Evolutionary conservation across 768 basidiomycete genomes (phyloP), one percentile per base, ranked within the genome.

Genomic region (Pleurotus sapidus): DNA sequence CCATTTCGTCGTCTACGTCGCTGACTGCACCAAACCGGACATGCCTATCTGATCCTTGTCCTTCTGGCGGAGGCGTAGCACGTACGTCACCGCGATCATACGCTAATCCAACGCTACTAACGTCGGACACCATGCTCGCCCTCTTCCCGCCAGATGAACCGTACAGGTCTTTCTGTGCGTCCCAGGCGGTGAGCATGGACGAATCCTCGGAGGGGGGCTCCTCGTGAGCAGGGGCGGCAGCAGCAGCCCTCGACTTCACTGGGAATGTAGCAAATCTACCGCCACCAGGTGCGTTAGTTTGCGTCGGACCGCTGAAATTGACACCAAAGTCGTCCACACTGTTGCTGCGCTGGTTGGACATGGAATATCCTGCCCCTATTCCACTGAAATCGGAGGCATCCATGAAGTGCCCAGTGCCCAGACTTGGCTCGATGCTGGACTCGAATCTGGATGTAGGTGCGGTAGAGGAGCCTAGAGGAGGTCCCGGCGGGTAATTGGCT

Each of bases 261-360:
- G 87, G 88, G 70, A 89, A 83, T 1, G 89, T 91, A 23, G 85
- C 84, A 63, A 88, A 90, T 14, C 84, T 77, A 0, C 79, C 80
- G 1, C 79, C 79, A 8, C 63, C 61, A 25, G 64, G 64, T 25
- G 61, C 64, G 3, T 63, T 57, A 1, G 59, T 59, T 3, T 66
- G 58, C 0, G 62, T 56, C 14, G 68, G 67, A 9, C 63, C 45
- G 5, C 62, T 59, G n/a, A 56, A 56, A 25, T 66, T 69, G n/a
- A 73, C 63, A 17, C 74, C 78, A 55, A 79, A 77, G 45, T 82
- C 80, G 53, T 83, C 80, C 1, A 75, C 61, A 17, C 62, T 68
- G 4, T 65, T 64, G 11, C 57, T 59, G 24, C 53, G 49, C 15
- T 23, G 39, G 15, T 20, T 53, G 2, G 47, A 17, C n/a, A 8